Base-by-base conservation (phyloP, 306 rosid species). In the Betula pendula region DNA sequence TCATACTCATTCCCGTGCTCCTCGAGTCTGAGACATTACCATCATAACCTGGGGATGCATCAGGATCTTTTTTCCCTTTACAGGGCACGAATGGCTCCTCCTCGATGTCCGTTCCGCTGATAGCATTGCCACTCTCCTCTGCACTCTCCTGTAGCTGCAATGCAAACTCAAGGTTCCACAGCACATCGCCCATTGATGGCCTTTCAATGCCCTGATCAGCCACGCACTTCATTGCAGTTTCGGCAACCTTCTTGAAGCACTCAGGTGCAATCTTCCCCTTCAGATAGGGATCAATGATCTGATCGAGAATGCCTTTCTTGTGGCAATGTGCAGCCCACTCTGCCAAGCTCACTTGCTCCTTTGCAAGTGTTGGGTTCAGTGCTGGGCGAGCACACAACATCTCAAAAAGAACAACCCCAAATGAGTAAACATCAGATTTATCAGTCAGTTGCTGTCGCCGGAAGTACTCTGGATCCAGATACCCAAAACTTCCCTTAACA, bases 141-240 rank as follows among this genome's bases (percentile, higher is more conserved):
- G 99, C 98, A 5, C 97, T 96, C 80, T 96, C 98, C 82, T 96
- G 99, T 77, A 96, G 88, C 94, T 96, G 99, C 90, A 96, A 87
- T 35, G 98, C 98, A 31, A 96, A 96, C 83, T 96, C 99, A 11
- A 96, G 96, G 89, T 96, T 96, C 99, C 99, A 96, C 82, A 96
- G 82, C 8, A 96, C 99, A 63, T 96, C 99, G 8, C 99, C 99
- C 97, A 96, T 96, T 15, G 99, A 96, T 1, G 98, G 99, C 93
- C 99, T 89, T 5, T 96, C 98, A 43, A 96, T 92, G 77, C 99
- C 88, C 83, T 96, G 99, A 78, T 96, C 99, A 1, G 89, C 73
- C 75, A 96, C 99, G 6, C 99, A 96, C 85, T 96, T 96, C 98
- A 96, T 96, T 5, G 99, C 99, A 8, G 98, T 96, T 89, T 91